phyloP scores from a whole-genome alignment of 2,329 filamentous ascomycete species.

The Apiospora pterosperma region DNA sequence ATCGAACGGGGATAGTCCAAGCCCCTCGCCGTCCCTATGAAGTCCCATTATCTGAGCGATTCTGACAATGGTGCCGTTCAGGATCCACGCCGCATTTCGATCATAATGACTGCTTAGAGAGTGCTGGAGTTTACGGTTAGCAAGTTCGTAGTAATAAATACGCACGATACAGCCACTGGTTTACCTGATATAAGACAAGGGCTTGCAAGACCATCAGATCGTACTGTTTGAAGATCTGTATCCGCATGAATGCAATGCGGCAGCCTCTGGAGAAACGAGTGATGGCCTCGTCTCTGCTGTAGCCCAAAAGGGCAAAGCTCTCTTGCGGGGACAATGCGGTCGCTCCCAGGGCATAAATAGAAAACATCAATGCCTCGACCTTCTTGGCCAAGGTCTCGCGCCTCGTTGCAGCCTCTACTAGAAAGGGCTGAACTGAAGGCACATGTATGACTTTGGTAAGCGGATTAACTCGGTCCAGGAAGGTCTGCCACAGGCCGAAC shows the following conservation, averaged over 20 bases:
- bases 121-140: slow-evolving; percentile 31
- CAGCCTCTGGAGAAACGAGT: slow-evolving; percentile 50
- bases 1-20: slow-evolving; percentile 59
- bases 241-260: slow-evolving; percentile 45
- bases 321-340: slow-evolving; percentile 54
- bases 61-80: slow-evolving; percentile 58
- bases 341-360: slow-evolving; percentile 62
- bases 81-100: slow-evolving; percentile 56
- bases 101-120: slow-evolving; percentile 57
- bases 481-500: slow-evolving; percentile 71
- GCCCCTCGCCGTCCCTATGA: slow-evolving; percentile 56
- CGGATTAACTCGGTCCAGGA: slow-evolving; percentile 71
- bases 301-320: slow-evolving; percentile 49
- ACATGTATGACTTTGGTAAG: slow-evolving; percentile 57
- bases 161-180: slow-evolving; percentile 7
- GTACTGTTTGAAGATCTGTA: slow-evolving; percentile 56
- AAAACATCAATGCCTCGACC: slow-evolving; percentile 59
- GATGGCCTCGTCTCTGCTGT: slow-evolving; percentile 46
- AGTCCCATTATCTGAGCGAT: slow-evolving; percentile 67
- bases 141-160: not conserved
- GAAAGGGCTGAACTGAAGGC: slow-evolving; percentile 62
- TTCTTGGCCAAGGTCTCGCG: slow-evolving; percentile 53
- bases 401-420: slow-evolving; percentile 60
- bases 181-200: slow-evolving; percentile 54
- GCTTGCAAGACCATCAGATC: slow-evolving; percentile 59